phyloP scores from a whole-genome alignment of 2,329 filamentous ascomycete species.

The Blastomyces gilchristii region DNA sequence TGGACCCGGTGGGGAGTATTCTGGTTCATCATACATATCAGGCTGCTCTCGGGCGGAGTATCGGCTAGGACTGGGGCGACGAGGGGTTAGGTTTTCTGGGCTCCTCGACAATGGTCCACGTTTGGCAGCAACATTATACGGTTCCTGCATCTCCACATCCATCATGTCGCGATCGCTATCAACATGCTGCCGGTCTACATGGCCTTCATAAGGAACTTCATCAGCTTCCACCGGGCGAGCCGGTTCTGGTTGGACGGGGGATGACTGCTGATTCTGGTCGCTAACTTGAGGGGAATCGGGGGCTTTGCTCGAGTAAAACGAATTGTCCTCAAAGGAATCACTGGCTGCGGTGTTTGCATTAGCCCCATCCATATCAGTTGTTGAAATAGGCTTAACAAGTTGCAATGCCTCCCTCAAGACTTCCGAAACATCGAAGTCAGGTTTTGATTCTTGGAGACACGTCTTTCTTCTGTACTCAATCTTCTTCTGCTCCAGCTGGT shows the following conservation, averaged over 20 bases:
- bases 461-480: slow-evolving; percentile 41
- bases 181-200: slow-evolving; percentile 27
- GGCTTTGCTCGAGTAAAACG: slow-evolving; percentile 86
- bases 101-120: slow-evolving; percentile 24
- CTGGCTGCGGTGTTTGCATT: slow-evolving; percentile 55
- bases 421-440: slow-evolving; percentile 60
- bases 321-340: slow-evolving; percentile 86
- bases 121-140: slow-evolving; percentile 31
- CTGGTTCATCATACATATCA: slow-evolving; percentile 36
- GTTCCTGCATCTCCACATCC: slow-evolving; percentile 32
- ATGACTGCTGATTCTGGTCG: slow-evolving; percentile 23
- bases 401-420: slow-evolving; percentile 61
- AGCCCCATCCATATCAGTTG: slow-evolving; percentile 43
- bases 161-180: slow-evolving; percentile 28
- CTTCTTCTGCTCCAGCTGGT: slow-evolving; percentile 61
- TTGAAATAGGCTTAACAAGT: slow-evolving; percentile 59
- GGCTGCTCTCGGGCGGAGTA: slow-evolving; percentile 20
- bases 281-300: slow-evolving; percentile 59
- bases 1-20: slow-evolving; percentile 40
- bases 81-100: slow-evolving; percentile 18
- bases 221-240: slow-evolving; percentile 23
- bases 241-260: slow-evolving; percentile 20
- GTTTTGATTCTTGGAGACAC: slow-evolving; percentile 42
- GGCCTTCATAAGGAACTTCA: slow-evolving; percentile 26
- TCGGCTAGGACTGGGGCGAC: slow-evolving; percentile 15